phyloP scores from a whole-genome alignment of 257 asterid species.

The Leptodermis oblonga region DNA sequence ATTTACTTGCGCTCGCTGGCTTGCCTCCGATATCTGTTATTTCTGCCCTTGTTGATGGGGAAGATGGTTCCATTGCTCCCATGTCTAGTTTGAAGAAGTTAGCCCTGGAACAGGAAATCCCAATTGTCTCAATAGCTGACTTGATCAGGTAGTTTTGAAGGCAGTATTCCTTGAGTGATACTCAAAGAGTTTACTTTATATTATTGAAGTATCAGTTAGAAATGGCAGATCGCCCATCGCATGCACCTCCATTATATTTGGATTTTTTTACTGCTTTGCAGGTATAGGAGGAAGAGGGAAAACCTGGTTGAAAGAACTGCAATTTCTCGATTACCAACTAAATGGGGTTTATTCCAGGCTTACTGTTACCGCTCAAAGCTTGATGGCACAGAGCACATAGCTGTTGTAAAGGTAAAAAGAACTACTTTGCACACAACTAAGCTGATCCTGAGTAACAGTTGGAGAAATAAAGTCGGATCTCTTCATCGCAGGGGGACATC shows the following conservation, averaged over 20 bases:
- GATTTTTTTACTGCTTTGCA: constrained; percentile 19
- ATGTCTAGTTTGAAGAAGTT: constrained; percentile 40
- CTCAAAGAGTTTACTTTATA: too few relatives aligned
- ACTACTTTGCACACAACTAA: background rate
- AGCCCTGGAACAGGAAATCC: constrained; percentile 48
- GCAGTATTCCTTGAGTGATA: too few relatives aligned
- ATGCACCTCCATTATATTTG: background rate
- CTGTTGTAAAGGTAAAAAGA: constrained; percentile 52
- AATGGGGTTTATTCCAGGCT: constrained; percentile 71
- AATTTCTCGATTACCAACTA: constrained; percentile 60
- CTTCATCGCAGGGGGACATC: constrained; percentile 48
- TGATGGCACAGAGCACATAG: constrained; percentile 72
- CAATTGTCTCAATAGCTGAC: constrained; percentile 69
- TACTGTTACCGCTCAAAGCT: constrained; percentile 70
- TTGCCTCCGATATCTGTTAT: constrained; percentile 55
- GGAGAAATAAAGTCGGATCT: background rate
- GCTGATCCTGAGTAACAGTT: background rate
- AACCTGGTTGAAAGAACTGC: constrained; percentile 65
- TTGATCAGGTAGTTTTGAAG: constrained; percentile 68
- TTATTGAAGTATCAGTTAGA: background rate
- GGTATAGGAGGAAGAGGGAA: constrained; percentile 81
- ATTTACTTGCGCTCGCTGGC: constrained; percentile 58
- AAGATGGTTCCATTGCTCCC: constrained; percentile 68
- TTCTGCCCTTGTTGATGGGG: constrained; percentile 54
- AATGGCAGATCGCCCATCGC: background rate